Evolutionary conservation across 2,329 filamentous ascomycete genomes (phyloP).

Genomic region (Fusarium chlamydosporum): DNA sequence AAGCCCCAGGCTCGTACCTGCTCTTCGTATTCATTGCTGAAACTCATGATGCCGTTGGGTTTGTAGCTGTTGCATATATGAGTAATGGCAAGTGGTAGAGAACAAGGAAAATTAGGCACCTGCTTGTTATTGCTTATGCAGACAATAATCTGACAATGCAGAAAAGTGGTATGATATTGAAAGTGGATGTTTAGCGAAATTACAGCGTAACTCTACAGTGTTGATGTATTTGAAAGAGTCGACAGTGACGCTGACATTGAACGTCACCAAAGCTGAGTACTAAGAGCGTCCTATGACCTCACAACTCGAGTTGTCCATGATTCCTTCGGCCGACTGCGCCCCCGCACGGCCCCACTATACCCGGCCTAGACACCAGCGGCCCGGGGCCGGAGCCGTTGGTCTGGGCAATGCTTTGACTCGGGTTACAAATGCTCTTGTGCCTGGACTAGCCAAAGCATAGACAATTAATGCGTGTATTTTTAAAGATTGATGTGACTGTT

Average conservation of each 20-base stretch:
- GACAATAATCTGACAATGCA: not conserved
- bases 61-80: not conserved
- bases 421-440: not conserved
- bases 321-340: slow-evolving; percentile 34
- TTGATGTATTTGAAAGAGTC: slow-evolving; percentile 1
- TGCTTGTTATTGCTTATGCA: slow-evolving; percentile 1
- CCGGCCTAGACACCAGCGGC: slow-evolving; percentile 30
- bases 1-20: slow-evolving; percentile 80
- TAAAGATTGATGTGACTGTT: not conserved
- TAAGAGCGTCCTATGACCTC: slow-evolving; percentile 40
- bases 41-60: slow-evolving; percentile 47
- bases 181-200: not conserved
- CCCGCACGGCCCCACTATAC: slow-evolving; percentile 30
- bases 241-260: slow-evolving; percentile 33
- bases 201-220: not conserved
- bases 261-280: slow-evolving; percentile 5
- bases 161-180: not conserved
- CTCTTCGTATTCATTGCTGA: slow-evolving; percentile 60
- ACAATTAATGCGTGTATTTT: not conserved
- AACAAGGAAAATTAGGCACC: not conserved
- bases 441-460: slow-evolving; percentile 6
- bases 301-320: slow-evolving; percentile 9
- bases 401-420: slow-evolving; percentile 20
- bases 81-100: not conserved
- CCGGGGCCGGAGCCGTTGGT: slow-evolving; percentile 20